Conservation (phyloP, 345 rosid genomes). For the Eucalyptus cloeziana region DNA sequence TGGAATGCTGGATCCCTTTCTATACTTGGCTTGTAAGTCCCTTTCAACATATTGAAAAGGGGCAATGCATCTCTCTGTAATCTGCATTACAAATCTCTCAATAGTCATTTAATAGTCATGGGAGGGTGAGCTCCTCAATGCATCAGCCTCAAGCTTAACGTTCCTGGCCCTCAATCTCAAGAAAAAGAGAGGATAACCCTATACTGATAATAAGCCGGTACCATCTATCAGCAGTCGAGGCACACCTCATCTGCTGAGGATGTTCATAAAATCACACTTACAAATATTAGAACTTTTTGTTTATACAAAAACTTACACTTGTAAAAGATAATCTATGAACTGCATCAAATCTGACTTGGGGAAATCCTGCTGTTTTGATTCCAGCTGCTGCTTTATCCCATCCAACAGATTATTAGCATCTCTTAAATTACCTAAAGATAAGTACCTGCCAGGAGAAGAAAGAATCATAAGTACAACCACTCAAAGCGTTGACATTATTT, state of each 20-base stretch:
- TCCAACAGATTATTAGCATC: slow-evolving; percentile 75
- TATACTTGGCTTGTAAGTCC: slow-evolving; percentile 49
- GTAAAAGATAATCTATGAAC: slow-evolving; percentile 49
- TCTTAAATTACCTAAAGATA: slow-evolving; percentile 71
- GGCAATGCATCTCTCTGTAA: slow-evolving; percentile 92
- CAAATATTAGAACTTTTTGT: not conserved
- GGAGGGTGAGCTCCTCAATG: not conserved
- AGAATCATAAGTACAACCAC: not conserved
- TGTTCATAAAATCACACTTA: not conserved
- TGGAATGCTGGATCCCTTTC: slow-evolving; percentile 78
- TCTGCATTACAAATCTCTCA: slow-evolving; percentile 21
- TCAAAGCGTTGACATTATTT: not conserved
- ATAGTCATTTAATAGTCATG: not conserved
- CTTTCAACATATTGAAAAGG: slow-evolving; percentile 81
- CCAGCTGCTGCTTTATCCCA: slow-evolving; percentile 64
- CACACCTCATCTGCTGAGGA: not conserved
- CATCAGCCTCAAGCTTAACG: not conserved
- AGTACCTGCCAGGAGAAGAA: slow-evolving; percentile 37
- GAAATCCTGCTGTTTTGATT: slow-evolving; percentile 36
- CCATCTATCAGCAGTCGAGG: not conserved
- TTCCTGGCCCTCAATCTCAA: not conserved
- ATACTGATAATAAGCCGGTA: not conserved
- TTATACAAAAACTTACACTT: slow-evolving; percentile 35
- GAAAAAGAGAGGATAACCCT: not conserved
- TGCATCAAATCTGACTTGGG: slow-evolving; percentile 58